Evolutionary conservation across 1,139 yeast species (phyloP).

Genomic region (Taphrina confusa): DNA sequence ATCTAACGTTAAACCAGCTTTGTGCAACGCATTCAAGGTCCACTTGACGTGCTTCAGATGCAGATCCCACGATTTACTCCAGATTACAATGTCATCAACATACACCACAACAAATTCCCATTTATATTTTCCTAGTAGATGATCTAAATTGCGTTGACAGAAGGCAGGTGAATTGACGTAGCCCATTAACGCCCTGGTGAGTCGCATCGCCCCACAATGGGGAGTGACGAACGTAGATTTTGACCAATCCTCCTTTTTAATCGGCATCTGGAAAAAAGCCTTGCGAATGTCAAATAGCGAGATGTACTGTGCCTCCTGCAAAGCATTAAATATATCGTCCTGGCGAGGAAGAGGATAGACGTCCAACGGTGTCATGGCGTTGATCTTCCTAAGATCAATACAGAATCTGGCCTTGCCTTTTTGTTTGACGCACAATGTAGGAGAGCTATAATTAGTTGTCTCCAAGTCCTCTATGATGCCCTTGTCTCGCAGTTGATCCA

Average conservation of each 20-base stretch:
- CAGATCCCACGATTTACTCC: no score
- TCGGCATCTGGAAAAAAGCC: not conserved
- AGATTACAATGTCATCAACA: no score
- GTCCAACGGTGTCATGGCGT: not conserved
- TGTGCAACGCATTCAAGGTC: no score
- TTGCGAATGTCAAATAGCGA: not conserved
- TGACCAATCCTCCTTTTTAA: not conserved
- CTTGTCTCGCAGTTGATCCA: no score
- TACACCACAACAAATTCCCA: no score
- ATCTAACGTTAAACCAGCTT: no score
- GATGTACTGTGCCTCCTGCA: not conserved
- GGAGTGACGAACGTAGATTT: not conserved
- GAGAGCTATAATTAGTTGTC: not conserved
- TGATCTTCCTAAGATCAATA: not conserved
- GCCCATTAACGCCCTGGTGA: no score
- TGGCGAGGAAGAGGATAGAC: not conserved
- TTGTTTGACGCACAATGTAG: not conserved
- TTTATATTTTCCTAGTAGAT: no score
- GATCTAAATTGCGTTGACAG: no score
- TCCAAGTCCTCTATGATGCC: no score
- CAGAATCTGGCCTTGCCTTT: not conserved
- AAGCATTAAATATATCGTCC: not conserved
- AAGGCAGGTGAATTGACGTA: no score
- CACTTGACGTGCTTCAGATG: no score
- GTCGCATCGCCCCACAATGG: not conserved